phyloP scores from a whole-genome alignment of 129 eudicot species.

The Sambucus nigra region DNA sequence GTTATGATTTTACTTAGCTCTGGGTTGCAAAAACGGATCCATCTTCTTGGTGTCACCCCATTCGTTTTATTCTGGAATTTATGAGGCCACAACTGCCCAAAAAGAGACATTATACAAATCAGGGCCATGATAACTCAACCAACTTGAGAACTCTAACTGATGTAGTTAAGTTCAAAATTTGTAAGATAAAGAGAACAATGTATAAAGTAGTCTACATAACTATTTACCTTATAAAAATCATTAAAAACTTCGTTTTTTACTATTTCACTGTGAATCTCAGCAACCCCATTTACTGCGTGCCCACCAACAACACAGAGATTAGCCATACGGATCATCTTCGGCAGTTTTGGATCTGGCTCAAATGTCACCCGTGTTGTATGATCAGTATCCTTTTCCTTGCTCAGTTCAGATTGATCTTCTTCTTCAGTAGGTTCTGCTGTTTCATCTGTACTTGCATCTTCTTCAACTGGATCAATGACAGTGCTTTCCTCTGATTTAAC shows the following conservation, averaged over 20 bases:
- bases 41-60: constrained; percentile 93
- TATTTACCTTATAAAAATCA: constrained; percentile 76
- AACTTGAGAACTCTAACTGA: neutral
- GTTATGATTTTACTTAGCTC: constrained; percentile 68
- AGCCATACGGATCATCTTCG: constrained; percentile 90
- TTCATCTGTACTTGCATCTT: constrained; percentile 8
- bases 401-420: constrained; percentile 7
- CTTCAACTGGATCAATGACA: constrained; percentile 24
- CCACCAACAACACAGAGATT: constrained; percentile 94
- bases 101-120: constrained; percentile 1
- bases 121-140: neutral
- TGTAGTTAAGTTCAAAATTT: no score
- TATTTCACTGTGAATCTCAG: constrained; percentile 94
- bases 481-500: constrained; percentile 37
- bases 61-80: constrained; percentile 93
- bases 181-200: no score
- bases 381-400: constrained; percentile 21
- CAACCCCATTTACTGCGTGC: constrained; percentile 95
- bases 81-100: constrained; percentile 71
- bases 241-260: constrained; percentile 82
- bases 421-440: constrained; percentile 20
- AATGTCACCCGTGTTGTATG: constrained; percentile 27
- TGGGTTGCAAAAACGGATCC: constrained; percentile 88
- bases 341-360: constrained; percentile 45
- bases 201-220: no score